Conservation (phyloP, 2,329 filamentous ascomycete species). For the Lomentospora prolificans region DNA sequence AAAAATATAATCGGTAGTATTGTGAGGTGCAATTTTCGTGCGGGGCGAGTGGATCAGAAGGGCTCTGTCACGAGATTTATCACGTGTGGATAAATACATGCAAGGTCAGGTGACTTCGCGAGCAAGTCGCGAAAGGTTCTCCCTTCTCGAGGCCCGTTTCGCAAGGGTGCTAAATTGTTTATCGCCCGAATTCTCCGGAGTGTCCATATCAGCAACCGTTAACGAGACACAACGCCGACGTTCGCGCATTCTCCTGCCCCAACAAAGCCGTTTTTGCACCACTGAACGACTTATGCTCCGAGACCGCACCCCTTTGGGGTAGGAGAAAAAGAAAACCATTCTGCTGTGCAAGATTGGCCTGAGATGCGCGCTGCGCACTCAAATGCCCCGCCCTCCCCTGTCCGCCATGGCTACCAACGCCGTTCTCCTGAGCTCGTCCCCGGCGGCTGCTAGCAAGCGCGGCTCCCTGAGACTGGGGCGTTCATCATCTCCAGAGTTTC, state of each 20-base stretch:
- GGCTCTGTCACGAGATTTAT: not conserved
- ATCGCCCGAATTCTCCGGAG: too few species aligned
- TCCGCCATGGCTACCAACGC: not conserved
- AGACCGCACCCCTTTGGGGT: not conserved
- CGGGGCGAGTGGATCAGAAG: slow-evolving; percentile 1
- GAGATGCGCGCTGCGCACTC: slow-evolving; percentile 9
- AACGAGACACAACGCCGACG: too few species aligned
- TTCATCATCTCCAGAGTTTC: slow-evolving; percentile 8
- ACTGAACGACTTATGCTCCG: not conserved
- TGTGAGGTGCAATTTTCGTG: slow-evolving; percentile 8
- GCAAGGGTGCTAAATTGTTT: too few species aligned
- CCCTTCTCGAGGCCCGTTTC: not conserved
- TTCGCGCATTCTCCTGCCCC: too few species aligned
- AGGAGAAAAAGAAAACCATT: not conserved
- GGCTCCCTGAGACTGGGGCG: not conserved
- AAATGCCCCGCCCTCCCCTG: not conserved
- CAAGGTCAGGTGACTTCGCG: slow-evolving; percentile 7
- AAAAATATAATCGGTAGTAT: slow-evolving; percentile 4
- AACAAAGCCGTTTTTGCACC: too few species aligned
- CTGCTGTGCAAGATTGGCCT: slow-evolving; percentile 4
- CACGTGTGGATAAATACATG: not conserved
- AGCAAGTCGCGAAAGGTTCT: not conserved
- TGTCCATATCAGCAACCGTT: too few species aligned
- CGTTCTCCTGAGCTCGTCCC: slow-evolving; percentile 5
- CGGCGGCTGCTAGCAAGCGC: not conserved